Evolutionary conservation across 2,329 filamentous ascomycete species (phyloP).

Genomic region (Pezicula neosporulosa): DNA sequence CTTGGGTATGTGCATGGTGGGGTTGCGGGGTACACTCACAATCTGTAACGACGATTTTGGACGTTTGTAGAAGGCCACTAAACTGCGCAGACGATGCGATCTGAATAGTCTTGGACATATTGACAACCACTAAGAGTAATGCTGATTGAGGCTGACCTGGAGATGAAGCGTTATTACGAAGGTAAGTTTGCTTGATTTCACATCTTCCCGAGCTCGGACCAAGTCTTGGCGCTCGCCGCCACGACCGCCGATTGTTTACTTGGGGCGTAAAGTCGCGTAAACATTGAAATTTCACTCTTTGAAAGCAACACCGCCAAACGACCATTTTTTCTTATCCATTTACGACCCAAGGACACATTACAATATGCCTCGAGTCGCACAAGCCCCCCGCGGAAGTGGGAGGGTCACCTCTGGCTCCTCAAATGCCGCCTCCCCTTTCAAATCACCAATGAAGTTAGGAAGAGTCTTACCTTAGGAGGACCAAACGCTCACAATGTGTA

Average conservation of each 20-base stretch:
- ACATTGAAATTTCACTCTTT: too few species aligned
- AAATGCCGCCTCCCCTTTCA: slow-evolving; percentile 25
- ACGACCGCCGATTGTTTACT: too few species aligned
- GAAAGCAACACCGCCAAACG: too few species aligned
- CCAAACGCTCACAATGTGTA: slow-evolving; percentile 32
- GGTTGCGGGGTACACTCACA: slow-evolving; percentile 58
- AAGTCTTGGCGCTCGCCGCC: too few species aligned
- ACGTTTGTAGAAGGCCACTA: slow-evolving; percentile 62
- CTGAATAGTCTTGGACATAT: slow-evolving; percentile 33
- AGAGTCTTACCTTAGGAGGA: neutral
- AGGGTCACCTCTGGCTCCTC: slow-evolving; percentile 34
- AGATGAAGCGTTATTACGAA: neutral
- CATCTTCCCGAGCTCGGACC: neutral
- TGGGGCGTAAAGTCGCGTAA: too few species aligned
- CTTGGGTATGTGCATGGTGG: slow-evolving; percentile 13
- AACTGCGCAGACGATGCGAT: slow-evolving; percentile 62
- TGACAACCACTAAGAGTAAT: slow-evolving; percentile 1
- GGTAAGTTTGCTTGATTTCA: neutral
- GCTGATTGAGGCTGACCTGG: neutral
- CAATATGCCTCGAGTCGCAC: slow-evolving; percentile 53
- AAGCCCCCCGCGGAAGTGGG: slow-evolving; percentile 38
- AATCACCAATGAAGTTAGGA: slow-evolving; percentile 31
- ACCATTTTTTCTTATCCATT: neutral
- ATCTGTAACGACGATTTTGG: slow-evolving; percentile 79
- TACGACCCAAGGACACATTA: neutral